Evolutionary conservation across 1,284 basidiomycete species (phyloP), one percentile per base, ranked within the genome.

Genomic region (Omphalotus olearius): DNA sequence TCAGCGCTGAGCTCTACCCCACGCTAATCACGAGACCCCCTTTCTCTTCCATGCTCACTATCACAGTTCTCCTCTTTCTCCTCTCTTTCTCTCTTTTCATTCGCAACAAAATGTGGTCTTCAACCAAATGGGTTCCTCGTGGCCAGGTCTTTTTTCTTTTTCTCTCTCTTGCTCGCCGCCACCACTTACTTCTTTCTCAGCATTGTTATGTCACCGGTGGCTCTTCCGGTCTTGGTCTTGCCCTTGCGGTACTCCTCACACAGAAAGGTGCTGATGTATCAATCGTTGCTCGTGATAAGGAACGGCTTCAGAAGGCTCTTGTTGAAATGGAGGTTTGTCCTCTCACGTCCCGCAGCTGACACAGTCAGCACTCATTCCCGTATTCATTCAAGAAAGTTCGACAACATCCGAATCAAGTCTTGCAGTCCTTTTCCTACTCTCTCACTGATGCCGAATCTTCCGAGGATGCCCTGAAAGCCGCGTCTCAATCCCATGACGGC

Each of bases 151-250:
- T 55, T 44, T 26, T 26, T 33, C 39, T 26, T 16, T 50, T n/a
- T 25, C 41, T 16, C 4, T 5, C n/a, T 16, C 11, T 30, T 13
- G 26, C 90, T 86, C 83, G 84, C 61, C 83, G 80, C 65, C 89
- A 87, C 23, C 23, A 42, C 28, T 50, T 20, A 42, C 41, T 10
- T 6, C 4, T 13, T 16, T 17, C 25, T 11, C 30, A 90, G 86
- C 84, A 85, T 62, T 83, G 80, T 65, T 89, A 87, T 63, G 72
- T 93, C 47, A 88, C 91, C 9, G 93, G 92, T 20, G 92, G 90
- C 0, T 88, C 85, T 9, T 76, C 83, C 18, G 92, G 92, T 0
- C 77, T 93, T 1, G 92, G 93, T 6, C 75, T 91, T 11, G 75
- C 83, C 0, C 71, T 93, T 0, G 87, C 91, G 0, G 72, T 79